Evolutionary conservation across 257 asterid genomes (phyloP).

Genomic region (Echium plantagineum): DNA sequence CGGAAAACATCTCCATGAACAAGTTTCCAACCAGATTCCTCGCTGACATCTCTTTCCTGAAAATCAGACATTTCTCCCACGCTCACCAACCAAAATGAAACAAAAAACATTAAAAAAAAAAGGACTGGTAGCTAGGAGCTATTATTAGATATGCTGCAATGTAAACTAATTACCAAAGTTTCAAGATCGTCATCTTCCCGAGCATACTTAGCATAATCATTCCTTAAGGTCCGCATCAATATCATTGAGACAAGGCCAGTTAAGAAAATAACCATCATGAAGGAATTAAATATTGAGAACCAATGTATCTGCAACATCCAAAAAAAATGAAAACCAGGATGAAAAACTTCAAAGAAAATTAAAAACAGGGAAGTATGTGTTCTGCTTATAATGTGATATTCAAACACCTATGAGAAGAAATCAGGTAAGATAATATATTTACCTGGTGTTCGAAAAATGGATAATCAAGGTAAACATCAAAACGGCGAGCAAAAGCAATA

Average conservation of each 20-base stretch:
- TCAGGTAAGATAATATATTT: constrained; percentile 1
- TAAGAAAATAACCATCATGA: constrained; percentile 98
- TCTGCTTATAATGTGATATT: not conserved
- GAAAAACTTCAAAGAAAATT: not conserved
- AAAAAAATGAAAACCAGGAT: not conserved
- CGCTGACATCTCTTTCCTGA: constrained; percentile 55
- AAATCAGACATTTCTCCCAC: not conserved
- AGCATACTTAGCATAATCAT: constrained; percentile 97
- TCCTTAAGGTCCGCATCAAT: constrained; percentile 87
- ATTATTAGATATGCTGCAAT: not conserved
- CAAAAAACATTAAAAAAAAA: too few species aligned
- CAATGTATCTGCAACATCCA: constrained; percentile 71
- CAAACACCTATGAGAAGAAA: not conserved
- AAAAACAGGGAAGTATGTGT: not conserved
- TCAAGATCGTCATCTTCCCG: constrained; percentile 98
- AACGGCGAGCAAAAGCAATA: constrained; percentile 74
- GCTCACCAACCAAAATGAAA: not conserved
- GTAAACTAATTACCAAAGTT: constrained; percentile 51
- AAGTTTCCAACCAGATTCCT: constrained; percentile 67
- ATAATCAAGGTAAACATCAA: constrained; percentile 92
- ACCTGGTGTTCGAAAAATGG: constrained; percentile 99
- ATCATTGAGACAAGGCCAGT: constrained; percentile 97
- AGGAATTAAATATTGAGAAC: constrained; percentile 94
- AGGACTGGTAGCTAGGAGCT: not conserved
- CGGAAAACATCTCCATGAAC: constrained; percentile 60